These are phyloP conservation scores for Rhinocladiella mackenziei DNA, from an alignment of 2,329 filamentous ascomycete species.

Conservation along the genomic window DNA sequence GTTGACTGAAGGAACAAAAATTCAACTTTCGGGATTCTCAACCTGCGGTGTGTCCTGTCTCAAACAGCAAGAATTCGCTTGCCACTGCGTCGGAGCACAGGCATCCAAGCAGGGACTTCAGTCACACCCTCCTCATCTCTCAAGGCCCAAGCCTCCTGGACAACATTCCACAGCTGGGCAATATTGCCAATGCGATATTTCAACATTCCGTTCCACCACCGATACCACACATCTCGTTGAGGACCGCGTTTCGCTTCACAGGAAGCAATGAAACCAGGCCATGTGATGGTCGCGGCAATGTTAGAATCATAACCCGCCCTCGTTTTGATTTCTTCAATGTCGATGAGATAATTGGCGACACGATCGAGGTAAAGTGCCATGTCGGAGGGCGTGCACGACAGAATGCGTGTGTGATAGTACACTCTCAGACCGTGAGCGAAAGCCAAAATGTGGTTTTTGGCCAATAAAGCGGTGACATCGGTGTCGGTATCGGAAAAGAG, in stretches of 20 bases:
- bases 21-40: no score
- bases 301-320: constrained; percentile 15
- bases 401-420: constrained; percentile 24
- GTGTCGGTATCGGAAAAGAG: constrained; percentile 7
- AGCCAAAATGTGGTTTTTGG: constrained; percentile 21
- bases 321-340: constrained; percentile 25
- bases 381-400: constrained; percentile 10
- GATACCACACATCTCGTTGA: constrained; percentile 21
- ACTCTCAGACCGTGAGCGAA: constrained; percentile 24
- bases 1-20: neutral
- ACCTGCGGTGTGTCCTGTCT: no score
- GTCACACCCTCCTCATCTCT: constrained; percentile 18
- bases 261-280: constrained; percentile 29
- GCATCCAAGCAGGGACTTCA: constrained; percentile 22
- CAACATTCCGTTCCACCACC: constrained; percentile 27
- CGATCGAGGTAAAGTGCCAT: constrained; percentile 7
- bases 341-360: constrained; percentile 20
- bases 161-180: constrained; percentile 24
- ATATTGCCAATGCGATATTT: constrained; percentile 28
- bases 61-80: constrained; percentile 24
- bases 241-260: constrained; percentile 22
- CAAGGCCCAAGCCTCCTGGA: constrained; percentile 26
- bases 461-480: constrained; percentile 14
- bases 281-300: constrained; percentile 27
- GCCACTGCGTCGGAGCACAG: constrained; percentile 22